These are phyloP conservation scores for Penicillium capsulatum DNA, from an alignment of 2,329 filamentous ascomycete genomes.

Conservation along the genomic window DNA sequence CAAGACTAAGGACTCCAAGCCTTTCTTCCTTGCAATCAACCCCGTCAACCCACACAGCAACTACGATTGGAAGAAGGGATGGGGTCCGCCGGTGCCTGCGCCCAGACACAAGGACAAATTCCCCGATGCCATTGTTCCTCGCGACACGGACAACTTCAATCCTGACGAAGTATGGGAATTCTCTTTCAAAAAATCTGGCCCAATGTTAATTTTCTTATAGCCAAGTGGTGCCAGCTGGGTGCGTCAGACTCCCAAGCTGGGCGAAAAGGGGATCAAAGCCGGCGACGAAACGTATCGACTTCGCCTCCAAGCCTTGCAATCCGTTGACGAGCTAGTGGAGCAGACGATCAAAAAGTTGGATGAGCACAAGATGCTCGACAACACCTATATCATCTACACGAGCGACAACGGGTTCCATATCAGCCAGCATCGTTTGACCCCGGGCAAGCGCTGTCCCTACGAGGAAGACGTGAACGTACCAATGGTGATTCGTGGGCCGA, in stretches of 20 bases:
- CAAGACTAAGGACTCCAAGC: conserved; percentile 37
- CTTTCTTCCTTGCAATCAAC: conserved; percentile 61
- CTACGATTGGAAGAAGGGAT: conserved; percentile 1
- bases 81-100: conserved; percentile 1
- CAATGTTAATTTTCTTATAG: background rate
- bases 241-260: background rate
- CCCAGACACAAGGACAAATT: conserved; percentile 56
- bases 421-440: conserved; percentile 53
- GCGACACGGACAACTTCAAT: conserved; percentile 58
- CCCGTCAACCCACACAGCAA: conserved; percentile 60
- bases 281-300: conserved; percentile 6
- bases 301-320: conserved; percentile 7
- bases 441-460: conserved; percentile 55
- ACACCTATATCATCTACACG: conserved; percentile 45
- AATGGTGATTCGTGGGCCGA: conserved; percentile 56
- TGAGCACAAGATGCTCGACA: background rate
- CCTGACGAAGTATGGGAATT: conserved; percentile 45
- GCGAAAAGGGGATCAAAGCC: background rate
- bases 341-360: conserved; percentile 1
- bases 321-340: conserved; percentile 9
- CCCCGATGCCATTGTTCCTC: conserved; percentile 51
- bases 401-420: conserved; percentile 59
- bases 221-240: conserved; percentile 4
- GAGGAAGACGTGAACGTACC: conserved; percentile 59
- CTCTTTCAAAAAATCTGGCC: background rate